Evolutionary conservation across 1,139 yeast species (phyloP).

Genomic region (Debaryomyces sp.): DNA sequence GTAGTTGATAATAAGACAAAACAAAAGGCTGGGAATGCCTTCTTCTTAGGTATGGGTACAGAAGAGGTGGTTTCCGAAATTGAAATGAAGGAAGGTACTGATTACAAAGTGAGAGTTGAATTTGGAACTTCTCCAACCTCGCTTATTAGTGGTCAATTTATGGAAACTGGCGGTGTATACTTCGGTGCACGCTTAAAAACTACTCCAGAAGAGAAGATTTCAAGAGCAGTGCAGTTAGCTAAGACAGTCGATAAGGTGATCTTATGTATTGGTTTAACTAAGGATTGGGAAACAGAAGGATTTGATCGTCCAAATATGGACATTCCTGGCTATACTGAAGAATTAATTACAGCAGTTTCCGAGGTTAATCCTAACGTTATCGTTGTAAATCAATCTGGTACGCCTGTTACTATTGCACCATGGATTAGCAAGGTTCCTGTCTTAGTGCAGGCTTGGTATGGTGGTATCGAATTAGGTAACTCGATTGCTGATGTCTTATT

Average conservation of each 20-base stretch:
- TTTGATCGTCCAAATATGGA: slow-evolving; percentile 36
- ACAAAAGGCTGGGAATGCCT: too few species aligned
- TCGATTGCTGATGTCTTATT: slow-evolving; percentile 31
- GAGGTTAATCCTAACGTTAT: slow-evolving; percentile 54
- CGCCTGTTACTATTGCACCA: slow-evolving; percentile 59
- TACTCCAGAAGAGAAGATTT: slow-evolving; percentile 25
- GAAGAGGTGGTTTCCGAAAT: slow-evolving; percentile 42
- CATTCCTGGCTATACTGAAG: slow-evolving; percentile 52
- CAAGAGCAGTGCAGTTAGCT: slow-evolving; percentile 33
- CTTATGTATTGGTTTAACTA: slow-evolving; percentile 43
- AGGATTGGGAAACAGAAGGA: slow-evolving; percentile 43
- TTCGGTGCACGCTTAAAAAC: slow-evolving; percentile 28
- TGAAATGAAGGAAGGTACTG: slow-evolving; percentile 39
- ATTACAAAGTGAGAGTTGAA: slow-evolving; percentile 46
- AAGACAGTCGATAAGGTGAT: slow-evolving; percentile 39
- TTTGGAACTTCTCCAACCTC: too few species aligned
- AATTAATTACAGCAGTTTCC: slow-evolving; percentile 46
- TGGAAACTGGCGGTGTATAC: slow-evolving; percentile 41
- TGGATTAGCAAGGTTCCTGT: slow-evolving; percentile 53
- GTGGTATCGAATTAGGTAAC: slow-evolving; percentile 35
- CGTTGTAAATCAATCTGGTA: slow-evolving; percentile 62
- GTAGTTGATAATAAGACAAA: too few species aligned
- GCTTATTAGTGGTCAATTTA: too few species aligned
- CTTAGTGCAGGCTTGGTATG: slow-evolving; percentile 52
- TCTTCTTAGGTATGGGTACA: slow-evolving; percentile 55